Conservation (phyloP, 2,329 filamentous ascomycete genomes). For the Sclerotinia spermophila region DNA sequence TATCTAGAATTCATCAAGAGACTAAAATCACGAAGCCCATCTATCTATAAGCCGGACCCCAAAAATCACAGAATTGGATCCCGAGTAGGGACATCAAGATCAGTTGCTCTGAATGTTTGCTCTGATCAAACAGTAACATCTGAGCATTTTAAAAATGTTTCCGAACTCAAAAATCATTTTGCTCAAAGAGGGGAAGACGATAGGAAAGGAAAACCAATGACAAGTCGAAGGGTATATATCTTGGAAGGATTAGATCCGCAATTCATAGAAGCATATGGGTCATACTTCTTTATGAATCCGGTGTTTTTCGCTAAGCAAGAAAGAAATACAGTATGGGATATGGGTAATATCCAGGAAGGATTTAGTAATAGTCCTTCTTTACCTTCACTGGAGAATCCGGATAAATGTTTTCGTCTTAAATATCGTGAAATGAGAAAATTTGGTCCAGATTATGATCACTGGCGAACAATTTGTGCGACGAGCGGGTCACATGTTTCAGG, state of each 20-base stretch:
- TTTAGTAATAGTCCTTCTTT: conserved; percentile 10
- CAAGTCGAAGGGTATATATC: conserved; percentile 15
- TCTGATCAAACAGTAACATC: not conserved
- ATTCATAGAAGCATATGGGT: conserved; percentile 14
- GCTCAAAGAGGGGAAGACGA: not conserved
- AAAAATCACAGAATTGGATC: conserved; percentile 15
- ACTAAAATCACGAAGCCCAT: conserved; percentile 6
- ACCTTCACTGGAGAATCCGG: conserved; percentile 7
- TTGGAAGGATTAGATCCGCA: conserved; percentile 19
- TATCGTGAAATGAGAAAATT: conserved; percentile 21
- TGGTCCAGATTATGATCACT: conserved; percentile 12
- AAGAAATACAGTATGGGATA: conserved; percentile 15
- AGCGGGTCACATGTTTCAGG: conserved; percentile 18
- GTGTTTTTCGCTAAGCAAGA: conserved; percentile 19
- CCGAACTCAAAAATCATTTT: not conserved
- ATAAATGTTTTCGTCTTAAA: conserved; percentile 19
- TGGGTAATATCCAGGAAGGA: not conserved
- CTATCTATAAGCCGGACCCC: conserved; percentile 6
- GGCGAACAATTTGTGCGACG: conserved; percentile 14
- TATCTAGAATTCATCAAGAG: conserved; percentile 16
- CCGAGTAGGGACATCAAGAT: conserved; percentile 17
- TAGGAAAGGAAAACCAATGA: not conserved
- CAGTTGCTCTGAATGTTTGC: not conserved
- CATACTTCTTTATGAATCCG: conserved; percentile 20
- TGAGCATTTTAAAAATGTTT: not conserved